Evolutionary conservation across 306 rosid genomes (phyloP).

Genomic region (Ammopiptanthus mongolicus): DNA sequence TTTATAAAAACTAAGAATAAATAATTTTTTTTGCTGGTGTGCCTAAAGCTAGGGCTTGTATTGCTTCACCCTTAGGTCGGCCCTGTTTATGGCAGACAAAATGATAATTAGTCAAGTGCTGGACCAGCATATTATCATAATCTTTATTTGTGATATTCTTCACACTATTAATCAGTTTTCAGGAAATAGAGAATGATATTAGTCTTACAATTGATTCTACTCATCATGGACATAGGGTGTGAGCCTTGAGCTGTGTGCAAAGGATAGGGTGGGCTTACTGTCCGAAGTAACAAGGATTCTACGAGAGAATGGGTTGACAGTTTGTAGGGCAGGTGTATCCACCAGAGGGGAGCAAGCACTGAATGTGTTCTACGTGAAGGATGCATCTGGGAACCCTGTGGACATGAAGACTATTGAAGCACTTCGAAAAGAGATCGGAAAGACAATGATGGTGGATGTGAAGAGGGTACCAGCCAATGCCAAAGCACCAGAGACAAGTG

Average conservation of each 20-base stretch:
- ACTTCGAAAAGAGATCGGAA: constrained; percentile 64
- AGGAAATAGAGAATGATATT: background rate
- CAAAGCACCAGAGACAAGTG: constrained; percentile 52
- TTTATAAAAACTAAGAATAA: too few species aligned
- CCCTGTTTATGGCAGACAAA: too few species aligned
- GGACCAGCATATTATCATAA: background rate
- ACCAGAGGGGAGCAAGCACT: constrained; percentile 73
- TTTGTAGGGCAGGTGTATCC: constrained; percentile 70
- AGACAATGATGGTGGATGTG: constrained; percentile 62
- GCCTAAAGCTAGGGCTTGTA: too few species aligned
- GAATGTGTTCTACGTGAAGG: constrained; percentile 78
- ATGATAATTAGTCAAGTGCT: background rate
- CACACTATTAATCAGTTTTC: background rate
- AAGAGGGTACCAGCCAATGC: constrained; percentile 57
- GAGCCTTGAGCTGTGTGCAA: constrained; percentile 74
- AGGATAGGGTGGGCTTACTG: constrained; percentile 69
- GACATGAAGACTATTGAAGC: constrained; percentile 55
- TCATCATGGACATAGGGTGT: constrained; percentile 49
- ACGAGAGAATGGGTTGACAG: constrained; percentile 76
- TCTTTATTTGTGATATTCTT: too few species aligned
- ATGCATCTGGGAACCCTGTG: constrained; percentile 69
- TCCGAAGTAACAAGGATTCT: constrained; percentile 79
- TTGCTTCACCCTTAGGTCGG: too few species aligned
- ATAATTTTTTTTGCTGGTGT: too few species aligned
- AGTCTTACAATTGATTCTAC: background rate